A percentile compares a stretch with the other conserved stretches of the same genome.
Conservation (phyloP, 1,284 basidiomycete species). For the Malassezia nana region DNA sequence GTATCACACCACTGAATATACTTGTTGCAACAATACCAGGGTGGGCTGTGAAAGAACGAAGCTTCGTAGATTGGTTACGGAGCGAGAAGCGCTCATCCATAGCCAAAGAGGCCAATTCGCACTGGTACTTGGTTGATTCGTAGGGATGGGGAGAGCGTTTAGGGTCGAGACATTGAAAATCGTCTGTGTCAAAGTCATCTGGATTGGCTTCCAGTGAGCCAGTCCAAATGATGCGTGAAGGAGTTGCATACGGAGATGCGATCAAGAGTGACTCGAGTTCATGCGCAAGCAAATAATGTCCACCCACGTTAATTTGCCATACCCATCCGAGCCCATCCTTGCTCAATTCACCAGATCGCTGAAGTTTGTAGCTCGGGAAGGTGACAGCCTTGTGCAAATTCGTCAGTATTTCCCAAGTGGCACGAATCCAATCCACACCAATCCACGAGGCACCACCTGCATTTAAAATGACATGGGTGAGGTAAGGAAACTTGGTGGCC, state of each 20-base stretch:
- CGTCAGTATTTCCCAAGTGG: slow-evolving; percentile 38
- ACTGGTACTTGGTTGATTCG: slow-evolving; percentile 48
- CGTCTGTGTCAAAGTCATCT: slow-evolving; percentile 35
- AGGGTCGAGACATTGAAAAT: slow-evolving; percentile 41
- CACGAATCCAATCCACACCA: slow-evolving; percentile 41
- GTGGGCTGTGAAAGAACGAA: slow-evolving; percentile 39
- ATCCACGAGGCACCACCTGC: slow-evolving; percentile 44
- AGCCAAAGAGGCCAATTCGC: slow-evolving; percentile 43
- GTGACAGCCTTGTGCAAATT: slow-evolving; percentile 43
- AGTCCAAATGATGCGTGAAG: slow-evolving; percentile 47
- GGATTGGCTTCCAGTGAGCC: slow-evolving; percentile 44
- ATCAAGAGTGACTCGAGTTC: slow-evolving; percentile 33
- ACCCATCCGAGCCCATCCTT: slow-evolving; percentile 47
- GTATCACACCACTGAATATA: slow-evolving; percentile 44
- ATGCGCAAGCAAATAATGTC: slow-evolving; percentile 43
- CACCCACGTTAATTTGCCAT: slow-evolving; percentile 47
- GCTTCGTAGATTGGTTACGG: slow-evolving; percentile 24
- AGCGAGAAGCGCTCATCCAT: slow-evolving; percentile 35
- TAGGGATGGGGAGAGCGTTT: slow-evolving; percentile 33
- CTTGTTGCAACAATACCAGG: slow-evolving; percentile 47
- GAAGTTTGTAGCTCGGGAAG: slow-evolving; percentile 42
- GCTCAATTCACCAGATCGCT: slow-evolving; percentile 41
- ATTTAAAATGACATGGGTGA: slow-evolving; percentile 47
- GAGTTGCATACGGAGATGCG: slow-evolving; percentile 32
- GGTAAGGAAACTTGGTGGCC: slow-evolving; percentile 26